Conservation (phyloP, 2,329 filamentous ascomycete species). For the Dactylellina cionopaga region DNA sequence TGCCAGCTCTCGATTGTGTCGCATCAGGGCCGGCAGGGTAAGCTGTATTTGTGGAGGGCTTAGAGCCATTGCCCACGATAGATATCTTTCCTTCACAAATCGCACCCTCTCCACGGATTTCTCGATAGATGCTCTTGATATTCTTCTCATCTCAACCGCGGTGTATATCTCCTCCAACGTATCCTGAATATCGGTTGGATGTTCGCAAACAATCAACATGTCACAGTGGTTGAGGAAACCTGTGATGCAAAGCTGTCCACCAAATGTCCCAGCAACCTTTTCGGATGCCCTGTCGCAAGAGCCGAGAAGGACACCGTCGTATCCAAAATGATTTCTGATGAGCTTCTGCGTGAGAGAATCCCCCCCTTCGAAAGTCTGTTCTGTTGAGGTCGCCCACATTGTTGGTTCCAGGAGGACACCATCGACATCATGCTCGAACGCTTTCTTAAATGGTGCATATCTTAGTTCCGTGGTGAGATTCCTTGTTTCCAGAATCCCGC, state of each 20-base stretch:
- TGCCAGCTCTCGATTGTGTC: slow-evolving; percentile 82
- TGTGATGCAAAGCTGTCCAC: slow-evolving; percentile 39
- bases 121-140: slow-evolving; percentile 80
- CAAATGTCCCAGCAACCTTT: slow-evolving; percentile 20
- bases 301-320: slow-evolving; percentile 55
- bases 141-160: slow-evolving; percentile 87
- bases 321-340: slow-evolving; percentile 56
- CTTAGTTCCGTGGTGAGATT: slow-evolving; percentile 37
- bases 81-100: slow-evolving; percentile 84
- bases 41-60: slow-evolving; percentile 77
- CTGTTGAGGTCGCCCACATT: slow-evolving; percentile 47
- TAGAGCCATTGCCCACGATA: slow-evolving; percentile 90
- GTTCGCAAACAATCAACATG: slow-evolving; percentile 50
- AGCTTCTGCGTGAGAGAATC: slow-evolving; percentile 53
- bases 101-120: slow-evolving; percentile 82
- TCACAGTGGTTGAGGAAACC: slow-evolving; percentile 47
- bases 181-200: slow-evolving; percentile 41
- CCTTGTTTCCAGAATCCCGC: slow-evolving; percentile 41
- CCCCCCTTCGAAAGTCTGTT: slow-evolving; percentile 39
- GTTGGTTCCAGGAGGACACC: slow-evolving; percentile 45
- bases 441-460: slow-evolving; percentile 48
- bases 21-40: slow-evolving; percentile 78
- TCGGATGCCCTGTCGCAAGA: slow-evolving; percentile 46
- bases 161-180: slow-evolving; percentile 81
- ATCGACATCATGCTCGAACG: slow-evolving; percentile 43